Conservation (phyloP, 805 yeast species). For the Lachancea sp. region DNA sequence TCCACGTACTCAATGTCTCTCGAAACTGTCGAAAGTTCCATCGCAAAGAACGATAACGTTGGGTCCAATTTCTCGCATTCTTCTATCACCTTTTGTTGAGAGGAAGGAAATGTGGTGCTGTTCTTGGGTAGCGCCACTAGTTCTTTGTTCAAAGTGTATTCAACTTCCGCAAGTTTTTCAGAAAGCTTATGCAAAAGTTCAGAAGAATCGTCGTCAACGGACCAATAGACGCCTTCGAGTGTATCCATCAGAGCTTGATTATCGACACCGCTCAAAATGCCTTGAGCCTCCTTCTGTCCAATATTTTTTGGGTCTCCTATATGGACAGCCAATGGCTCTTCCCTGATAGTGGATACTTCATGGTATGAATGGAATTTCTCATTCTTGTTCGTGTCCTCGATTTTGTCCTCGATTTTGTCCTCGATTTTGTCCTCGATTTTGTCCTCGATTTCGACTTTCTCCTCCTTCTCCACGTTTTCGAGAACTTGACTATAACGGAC, state of each 20-base stretch:
- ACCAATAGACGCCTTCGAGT: constrained; percentile 76
- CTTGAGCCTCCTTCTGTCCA: constrained; percentile 3
- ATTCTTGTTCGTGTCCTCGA: not conserved
- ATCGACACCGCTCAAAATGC: constrained; percentile 36
- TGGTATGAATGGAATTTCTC: constrained; percentile 20
- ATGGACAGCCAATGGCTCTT: constrained; percentile 18
- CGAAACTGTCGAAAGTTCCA: constrained; percentile 56
- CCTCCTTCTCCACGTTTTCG: not conserved
- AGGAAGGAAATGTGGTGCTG: constrained; percentile 38
- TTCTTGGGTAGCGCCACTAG: constrained; percentile 45
- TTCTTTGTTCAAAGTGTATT: constrained; percentile 54
- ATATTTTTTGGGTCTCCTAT: not conserved
- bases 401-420: not conserved
- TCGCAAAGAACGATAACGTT: constrained; percentile 47
- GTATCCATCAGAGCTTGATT: constrained; percentile 41
- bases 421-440: not conserved
- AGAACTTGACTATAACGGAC: constrained; percentile 6
- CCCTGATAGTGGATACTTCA: constrained; percentile 31
- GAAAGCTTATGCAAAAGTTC: constrained; percentile 51
- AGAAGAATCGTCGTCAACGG: constrained; percentile 55
- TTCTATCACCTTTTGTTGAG: constrained; percentile 38
- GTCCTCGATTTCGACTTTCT: not conserved
- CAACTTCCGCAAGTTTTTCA: constrained; percentile 53
- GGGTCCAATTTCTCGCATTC: constrained; percentile 55
- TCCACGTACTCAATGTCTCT: constrained; percentile 69